A percentile compares a stretch with the other conserved stretches of the same genome.
Conservation (phyloP, 345 rosid genomes). For the Crucihimalaya himalaica region DNA sequence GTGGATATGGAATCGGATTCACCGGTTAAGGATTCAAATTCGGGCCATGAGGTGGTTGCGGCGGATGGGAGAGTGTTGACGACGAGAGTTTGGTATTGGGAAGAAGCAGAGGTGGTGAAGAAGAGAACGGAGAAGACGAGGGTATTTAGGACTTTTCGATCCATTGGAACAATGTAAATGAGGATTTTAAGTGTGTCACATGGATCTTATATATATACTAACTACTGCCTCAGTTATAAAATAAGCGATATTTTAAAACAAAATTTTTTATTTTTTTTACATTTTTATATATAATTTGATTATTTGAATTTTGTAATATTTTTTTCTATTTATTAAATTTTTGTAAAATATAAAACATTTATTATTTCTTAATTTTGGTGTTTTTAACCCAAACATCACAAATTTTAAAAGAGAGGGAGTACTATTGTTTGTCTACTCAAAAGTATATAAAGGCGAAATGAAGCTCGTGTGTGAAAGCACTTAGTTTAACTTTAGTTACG, state of each 20-base stretch:
- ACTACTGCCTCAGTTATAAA: too few relatives aligned
- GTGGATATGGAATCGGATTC: slow-evolving; percentile 31
- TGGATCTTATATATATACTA: slow-evolving; percentile 11
- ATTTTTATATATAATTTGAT: too few relatives aligned
- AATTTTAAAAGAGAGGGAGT: too few relatives aligned
- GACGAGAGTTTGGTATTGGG: slow-evolving; percentile 48
- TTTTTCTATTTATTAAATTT: too few relatives aligned
- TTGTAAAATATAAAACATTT: too few relatives aligned
- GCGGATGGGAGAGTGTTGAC: slow-evolving; percentile 50
- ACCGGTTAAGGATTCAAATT: slow-evolving; percentile 25
- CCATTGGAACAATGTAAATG: slow-evolving; percentile 42
- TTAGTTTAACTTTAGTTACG: slow-evolving; percentile 13
- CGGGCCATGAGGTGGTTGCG: slow-evolving; percentile 50
- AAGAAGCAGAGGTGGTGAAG: slow-evolving; percentile 29
- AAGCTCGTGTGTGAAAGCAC: slow-evolving; percentile 35
- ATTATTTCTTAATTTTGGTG: too few relatives aligned
- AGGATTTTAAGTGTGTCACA: slow-evolving; percentile 1
- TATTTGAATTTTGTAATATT: too few relatives aligned
- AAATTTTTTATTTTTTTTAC: too few relatives aligned
- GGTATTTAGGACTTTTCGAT: slow-evolving; percentile 35
- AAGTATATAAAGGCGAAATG: slow-evolving; percentile 20
- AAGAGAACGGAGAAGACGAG: slow-evolving; percentile 43
- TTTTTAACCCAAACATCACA: too few relatives aligned
- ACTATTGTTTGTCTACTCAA: background rate
- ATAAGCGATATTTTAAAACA: too few relatives aligned